Conservation (phyloP, 441 rosid genomes). For the Cnidoscolus chayamansa region DNA sequence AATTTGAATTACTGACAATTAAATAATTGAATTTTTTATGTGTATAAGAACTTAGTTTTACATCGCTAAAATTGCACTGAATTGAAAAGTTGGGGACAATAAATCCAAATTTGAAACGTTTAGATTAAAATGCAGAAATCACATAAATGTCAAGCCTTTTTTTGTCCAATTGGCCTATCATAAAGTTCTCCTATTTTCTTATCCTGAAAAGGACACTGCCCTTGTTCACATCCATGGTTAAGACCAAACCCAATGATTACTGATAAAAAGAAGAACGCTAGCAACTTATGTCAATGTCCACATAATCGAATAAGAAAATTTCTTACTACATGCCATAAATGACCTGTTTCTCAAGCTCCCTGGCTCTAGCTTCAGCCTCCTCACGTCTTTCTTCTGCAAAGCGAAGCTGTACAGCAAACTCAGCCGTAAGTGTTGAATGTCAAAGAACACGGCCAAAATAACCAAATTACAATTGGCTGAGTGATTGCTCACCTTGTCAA, state of each 20-base stretch:
- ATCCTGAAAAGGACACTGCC: background rate
- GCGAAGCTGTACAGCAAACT: constrained; percentile 41
- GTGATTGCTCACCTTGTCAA: constrained; percentile 51
- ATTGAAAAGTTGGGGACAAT: no score
- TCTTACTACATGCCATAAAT: background rate
- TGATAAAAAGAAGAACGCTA: background rate
- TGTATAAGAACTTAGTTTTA: no score
- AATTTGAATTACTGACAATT: no score
- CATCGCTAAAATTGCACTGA: no score
- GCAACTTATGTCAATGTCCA: background rate
- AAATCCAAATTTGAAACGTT: no score
- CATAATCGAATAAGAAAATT: background rate
- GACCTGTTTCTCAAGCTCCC: constrained; percentile 97
- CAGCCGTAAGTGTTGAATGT: constrained; percentile 15
- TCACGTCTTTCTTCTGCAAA: constrained; percentile 49
- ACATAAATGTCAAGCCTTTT: no score
- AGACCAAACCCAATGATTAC: background rate
- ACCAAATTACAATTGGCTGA: background rate
- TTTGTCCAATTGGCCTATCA: no score
- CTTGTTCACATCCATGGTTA: background rate
- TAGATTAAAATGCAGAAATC: no score
- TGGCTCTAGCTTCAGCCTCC: constrained; percentile 89
- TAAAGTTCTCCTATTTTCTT: background rate
- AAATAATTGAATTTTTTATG: no score
- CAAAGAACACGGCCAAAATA: constrained; percentile 9